Base-by-base conservation (phyloP, 495 filamentous ascomycete species). In the Aspergillus nanangensis region DNA sequence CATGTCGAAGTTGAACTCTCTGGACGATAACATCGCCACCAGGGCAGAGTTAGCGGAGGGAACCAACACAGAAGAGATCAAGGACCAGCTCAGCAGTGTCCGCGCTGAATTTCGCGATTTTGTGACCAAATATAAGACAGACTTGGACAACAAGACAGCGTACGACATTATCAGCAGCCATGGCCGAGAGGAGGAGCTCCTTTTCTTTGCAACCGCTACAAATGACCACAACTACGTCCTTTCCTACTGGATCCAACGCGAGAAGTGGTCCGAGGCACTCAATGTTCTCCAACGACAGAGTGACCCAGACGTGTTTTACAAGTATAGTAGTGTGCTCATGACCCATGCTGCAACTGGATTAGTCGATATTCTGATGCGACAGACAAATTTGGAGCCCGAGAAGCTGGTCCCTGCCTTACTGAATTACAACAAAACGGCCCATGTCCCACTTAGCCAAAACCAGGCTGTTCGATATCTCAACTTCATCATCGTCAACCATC, bases 91-190 rank as follows among this genome's bases (percentile, higher is more conserved):
- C 10, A 69, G 74, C 14, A 67, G 60, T 5, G 75, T 92, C 11
- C 78, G 82, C 27, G 71, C 71, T 27, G 92, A 96, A 47, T 98
- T 88, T 53, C 87, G 94, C 43, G 86, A 88, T 4, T 97, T 98
- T 65, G 76, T 88, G 25, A 84, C 72, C 38, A 88, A 81, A 52
- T 83, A 95, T 69, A 95, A 88, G 58, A 58, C 75, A 0, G 91
- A 96, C 62, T 72, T 97, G 19, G 93, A 98, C 64, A 75, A 78
- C 24, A 94, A 90, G 63, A 96, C 94, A 0, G 87, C 84, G 2
- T 98, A 98, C 70, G 90, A 95, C 52, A 84, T 97, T 45, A 93
- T 97, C 59, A 91, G 89, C 60, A 93, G 88, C 49, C 94, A 98
- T 61, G 94, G 90, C 25, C 79, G 93, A 14, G 91, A 96, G 66